Evolutionary conservation across 345 rosid genomes (phyloP), one percentile per base, ranked within the genome.

Genomic region (Carallia brachiata): DNA sequence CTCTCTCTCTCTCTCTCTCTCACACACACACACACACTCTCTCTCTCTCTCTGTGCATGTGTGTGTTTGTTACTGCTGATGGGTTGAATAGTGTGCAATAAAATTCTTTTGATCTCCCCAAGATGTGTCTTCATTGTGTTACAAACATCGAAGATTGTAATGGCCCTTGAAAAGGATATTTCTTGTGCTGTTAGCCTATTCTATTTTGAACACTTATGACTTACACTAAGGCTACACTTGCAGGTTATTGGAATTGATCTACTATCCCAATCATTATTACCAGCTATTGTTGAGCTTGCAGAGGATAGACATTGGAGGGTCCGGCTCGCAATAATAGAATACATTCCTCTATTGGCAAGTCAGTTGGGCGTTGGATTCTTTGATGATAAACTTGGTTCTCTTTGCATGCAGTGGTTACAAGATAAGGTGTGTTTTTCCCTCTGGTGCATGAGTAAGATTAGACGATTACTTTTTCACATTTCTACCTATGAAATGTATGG

Each of bases 261-360:
- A 70, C 83, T 91, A 69, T 94, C 98, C 31, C 97, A 88, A 62
- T 94, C 97, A 56, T 80, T 94, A 66, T 78, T 94, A 76, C 98
- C 98, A 18, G 98, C 98, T 48, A 94, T 94, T 62, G 98, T 91
- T 74, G 97, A 94, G 85, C 98, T 94, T 76, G 96, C 97, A 3
- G 97, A 91, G 87, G 98, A 94, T 80, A 87, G 96, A 67, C 98
- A 94, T 69, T 94, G 98, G 98, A 88, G 95, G 76, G 96, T 94
- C 50, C 87, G 95, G 30, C 96, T 91, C 77, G 96, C 97, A 72
- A 91, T 94, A 78, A 94, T 94, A 58, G 97, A 94, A 81, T 94
- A 94, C 69, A 94, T 91, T 75, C 97, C 98, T 50, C 77, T 94
- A 72, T 79, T 91, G 85, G 96, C 98, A 9, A 94, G 98, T 78